Evolutionary conservation across 129 eudicot genomes (phyloP).

Genomic region (Chrysanthemum seticuspe): DNA sequence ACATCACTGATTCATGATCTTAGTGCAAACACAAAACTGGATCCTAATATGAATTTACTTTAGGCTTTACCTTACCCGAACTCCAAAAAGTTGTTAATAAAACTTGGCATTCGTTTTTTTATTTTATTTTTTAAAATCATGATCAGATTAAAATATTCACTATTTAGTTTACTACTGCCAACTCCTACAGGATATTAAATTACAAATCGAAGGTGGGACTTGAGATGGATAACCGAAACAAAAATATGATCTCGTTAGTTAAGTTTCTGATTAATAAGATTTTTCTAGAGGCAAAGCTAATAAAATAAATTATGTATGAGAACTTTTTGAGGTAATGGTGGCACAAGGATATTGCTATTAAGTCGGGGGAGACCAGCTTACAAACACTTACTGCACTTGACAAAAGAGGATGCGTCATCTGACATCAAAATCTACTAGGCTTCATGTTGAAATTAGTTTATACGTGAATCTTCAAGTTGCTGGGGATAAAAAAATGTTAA

Average conservation of each 20-base stretch:
- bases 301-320: not conserved
- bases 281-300: not conserved
- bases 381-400: not conserved
- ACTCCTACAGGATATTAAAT: not conserved
- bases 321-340: not conserved
- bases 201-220: not conserved
- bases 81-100: not conserved
- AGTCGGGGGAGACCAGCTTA: not conserved
- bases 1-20: not conserved
- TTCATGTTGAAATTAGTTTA: not conserved
- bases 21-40: not conserved
- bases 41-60: conserved; percentile 3
- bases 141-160: not conserved
- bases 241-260: not conserved
- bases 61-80: not conserved
- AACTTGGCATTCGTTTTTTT: not conserved
- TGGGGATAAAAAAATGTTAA: not conserved
- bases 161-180: not conserved
- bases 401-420: not conserved
- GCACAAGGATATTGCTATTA: not conserved
- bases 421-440: not conserved
- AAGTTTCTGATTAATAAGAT: not conserved
- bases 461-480: not conserved
- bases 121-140: not conserved
- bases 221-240: not conserved